Evolutionary conservation across 148 eudicot species (phyloP).

Genomic region (Rhododendron simsii): DNA sequence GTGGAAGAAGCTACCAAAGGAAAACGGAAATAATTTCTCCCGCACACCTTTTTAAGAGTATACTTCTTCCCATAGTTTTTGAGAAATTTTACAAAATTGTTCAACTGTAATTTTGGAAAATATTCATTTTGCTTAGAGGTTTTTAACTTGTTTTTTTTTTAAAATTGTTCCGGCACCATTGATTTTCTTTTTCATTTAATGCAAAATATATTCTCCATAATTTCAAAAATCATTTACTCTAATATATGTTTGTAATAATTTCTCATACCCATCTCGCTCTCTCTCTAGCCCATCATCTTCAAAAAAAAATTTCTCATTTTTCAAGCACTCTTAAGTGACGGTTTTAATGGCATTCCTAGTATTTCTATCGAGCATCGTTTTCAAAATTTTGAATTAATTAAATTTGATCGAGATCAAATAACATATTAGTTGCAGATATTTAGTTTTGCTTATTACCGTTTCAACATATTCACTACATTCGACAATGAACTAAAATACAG

Average conservation of each 20-base stretch:
- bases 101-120: too few relatives aligned
- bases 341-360: background rate
- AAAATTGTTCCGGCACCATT: background rate
- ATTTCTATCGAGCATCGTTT: background rate
- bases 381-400: too few relatives aligned
- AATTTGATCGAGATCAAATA: too few relatives aligned
- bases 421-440: too few relatives aligned
- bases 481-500: background rate
- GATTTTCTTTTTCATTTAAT: background rate
- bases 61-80: too few relatives aligned
- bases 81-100: too few relatives aligned
- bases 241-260: background rate
- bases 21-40: too few relatives aligned
- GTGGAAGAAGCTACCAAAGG: too few relatives aligned
- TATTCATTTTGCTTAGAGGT: background rate
- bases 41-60: too few relatives aligned
- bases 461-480: background rate
- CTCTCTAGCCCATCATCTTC: background rate
- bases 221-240: background rate
- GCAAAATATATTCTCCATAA: background rate
- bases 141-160: background rate
- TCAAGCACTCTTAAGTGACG: background rate
- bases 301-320: background rate
- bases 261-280: background rate
- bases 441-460: background rate